Percentiles rank a stretch among this genome's conserved stretches.
These are phyloP conservation scores for Neotropicomus parvogracilis DNA, from an alignment of 1,284 basidiomycete genomes.

Conservation along the genomic window DNA sequence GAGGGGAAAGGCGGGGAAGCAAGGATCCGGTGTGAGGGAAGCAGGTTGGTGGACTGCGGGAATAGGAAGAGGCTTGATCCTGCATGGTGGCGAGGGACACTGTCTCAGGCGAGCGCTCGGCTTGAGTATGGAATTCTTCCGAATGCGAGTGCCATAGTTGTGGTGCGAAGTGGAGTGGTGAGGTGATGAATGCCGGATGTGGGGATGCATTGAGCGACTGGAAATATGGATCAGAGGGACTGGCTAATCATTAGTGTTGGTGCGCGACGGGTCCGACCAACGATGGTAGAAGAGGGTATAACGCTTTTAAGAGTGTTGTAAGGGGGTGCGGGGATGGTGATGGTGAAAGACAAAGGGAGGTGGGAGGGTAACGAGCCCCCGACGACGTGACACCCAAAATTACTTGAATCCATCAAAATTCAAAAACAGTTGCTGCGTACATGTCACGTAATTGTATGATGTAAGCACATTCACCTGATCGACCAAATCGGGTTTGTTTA, in stretches of 20 bases:
- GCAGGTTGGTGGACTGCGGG: slow-evolving; percentile 18
- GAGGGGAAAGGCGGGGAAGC: slow-evolving; percentile 48
- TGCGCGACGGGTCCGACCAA: slow-evolving; percentile 37
- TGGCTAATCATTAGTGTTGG: slow-evolving; percentile 22
- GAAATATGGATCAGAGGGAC: slow-evolving; percentile 26
- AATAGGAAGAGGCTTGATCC: slow-evolving; percentile 36
- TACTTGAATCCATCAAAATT: slow-evolving; percentile 35
- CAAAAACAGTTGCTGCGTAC: slow-evolving; percentile 35
- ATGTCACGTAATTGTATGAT: slow-evolving; percentile 31
- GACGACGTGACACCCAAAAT: slow-evolving; percentile 34
- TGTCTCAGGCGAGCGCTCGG: slow-evolving; percentile 49
- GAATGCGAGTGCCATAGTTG: slow-evolving; percentile 53
- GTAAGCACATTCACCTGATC: slow-evolving; percentile 18
- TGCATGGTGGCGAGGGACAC: slow-evolving; percentile 36
- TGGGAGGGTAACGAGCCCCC: slow-evolving; percentile 29
- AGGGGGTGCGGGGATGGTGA: slow-evolving; percentile 29
- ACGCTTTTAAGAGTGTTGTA: slow-evolving; percentile 24
- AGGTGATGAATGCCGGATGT: slow-evolving; percentile 12
- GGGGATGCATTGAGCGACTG: slow-evolving; percentile 27
- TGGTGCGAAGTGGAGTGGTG: slow-evolving; percentile 22
- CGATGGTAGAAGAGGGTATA: slow-evolving; percentile 31
- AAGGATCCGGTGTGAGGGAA: slow-evolving; percentile 14
- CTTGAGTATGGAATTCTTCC: slow-evolving; percentile 49
- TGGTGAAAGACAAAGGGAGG: slow-evolving; percentile 37
- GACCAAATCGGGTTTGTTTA: not conserved